phyloP scores from a whole-genome alignment of 2,329 filamentous ascomycete genomes.

The Colletotrichum sp. region DNA sequence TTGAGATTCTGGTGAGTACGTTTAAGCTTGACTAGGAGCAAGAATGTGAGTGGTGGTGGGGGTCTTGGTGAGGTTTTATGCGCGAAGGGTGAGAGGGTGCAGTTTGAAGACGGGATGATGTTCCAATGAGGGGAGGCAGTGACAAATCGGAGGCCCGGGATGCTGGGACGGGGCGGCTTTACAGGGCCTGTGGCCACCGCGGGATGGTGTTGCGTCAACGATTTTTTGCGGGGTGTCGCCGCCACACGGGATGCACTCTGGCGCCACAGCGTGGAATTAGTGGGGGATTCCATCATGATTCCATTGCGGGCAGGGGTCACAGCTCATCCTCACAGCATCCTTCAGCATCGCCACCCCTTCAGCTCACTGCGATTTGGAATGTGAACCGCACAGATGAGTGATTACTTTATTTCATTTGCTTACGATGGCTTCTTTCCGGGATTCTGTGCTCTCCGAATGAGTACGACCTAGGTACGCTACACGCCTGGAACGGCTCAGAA shows the following conservation, averaged over 20 bases:
- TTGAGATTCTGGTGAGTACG: background rate
- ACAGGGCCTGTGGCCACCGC: background rate
- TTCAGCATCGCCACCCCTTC: background rate
- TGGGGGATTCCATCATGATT: constrained; percentile 4
- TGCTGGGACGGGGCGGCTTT: background rate
- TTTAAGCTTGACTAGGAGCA: background rate
- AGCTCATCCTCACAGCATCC: background rate
- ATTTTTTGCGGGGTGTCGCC: constrained; percentile 4
- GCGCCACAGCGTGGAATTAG: constrained; percentile 11
- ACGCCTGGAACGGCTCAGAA: background rate
- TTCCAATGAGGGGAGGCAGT: background rate
- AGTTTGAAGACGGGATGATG: background rate
- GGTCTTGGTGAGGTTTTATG: background rate
- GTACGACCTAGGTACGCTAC: background rate
- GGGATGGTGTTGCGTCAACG: constrained; percentile 17
- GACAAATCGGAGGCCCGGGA: constrained; percentile 12
- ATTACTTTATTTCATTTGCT: background rate
- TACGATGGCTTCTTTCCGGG: background rate
- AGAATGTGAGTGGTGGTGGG: background rate
- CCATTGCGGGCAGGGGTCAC: background rate
- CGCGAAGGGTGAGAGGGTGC: background rate
- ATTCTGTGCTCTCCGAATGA: background rate
- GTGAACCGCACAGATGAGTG: background rate
- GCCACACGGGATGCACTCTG: background rate
- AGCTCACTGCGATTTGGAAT: background rate